A percentile compares a stretch with the other conserved stretches of the same genome.
phyloP scores from a whole-genome alignment of 1,139 yeast species.

The Casaregolazyma lundiana region DNA sequence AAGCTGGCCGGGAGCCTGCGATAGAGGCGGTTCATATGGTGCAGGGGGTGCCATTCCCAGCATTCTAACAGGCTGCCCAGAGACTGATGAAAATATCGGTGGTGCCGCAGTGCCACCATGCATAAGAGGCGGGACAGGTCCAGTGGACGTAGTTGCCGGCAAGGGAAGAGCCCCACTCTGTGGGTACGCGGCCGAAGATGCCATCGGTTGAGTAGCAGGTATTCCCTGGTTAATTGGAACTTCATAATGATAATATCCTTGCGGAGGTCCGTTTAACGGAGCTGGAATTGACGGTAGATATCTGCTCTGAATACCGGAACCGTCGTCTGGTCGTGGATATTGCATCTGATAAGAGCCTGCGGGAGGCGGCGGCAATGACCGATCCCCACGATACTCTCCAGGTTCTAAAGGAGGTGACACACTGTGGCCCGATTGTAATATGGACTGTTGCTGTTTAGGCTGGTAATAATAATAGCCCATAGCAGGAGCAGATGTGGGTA shows the following conservation, averaged over 20 bases:
- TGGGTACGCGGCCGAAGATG: slow-evolving; percentile 4
- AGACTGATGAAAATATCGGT: background rate
- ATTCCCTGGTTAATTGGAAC: background rate
- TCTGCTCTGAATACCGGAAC: background rate
- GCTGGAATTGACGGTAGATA: slow-evolving; percentile 1
- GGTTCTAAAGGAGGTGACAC: slow-evolving; percentile 10
- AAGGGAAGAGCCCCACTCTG: slow-evolving; percentile 12
- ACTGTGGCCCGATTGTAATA: background rate
- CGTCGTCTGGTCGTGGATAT: background rate
- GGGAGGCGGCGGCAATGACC: slow-evolving; percentile 4
- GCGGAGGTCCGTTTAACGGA: background rate
- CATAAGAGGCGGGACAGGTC: background rate
- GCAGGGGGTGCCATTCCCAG: slow-evolving; percentile 6
- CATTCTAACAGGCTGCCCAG: slow-evolving; percentile 1
- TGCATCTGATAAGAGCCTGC: background rate
- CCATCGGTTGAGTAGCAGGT: background rate
- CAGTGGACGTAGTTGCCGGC: slow-evolving; percentile 4
- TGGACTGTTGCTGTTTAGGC: slow-evolving; percentile 3
- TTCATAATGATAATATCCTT: slow-evolving; percentile 8
- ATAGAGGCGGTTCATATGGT: slow-evolving; percentile 1
- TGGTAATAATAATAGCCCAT: slow-evolving; percentile 6
- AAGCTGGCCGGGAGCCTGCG: slow-evolving; percentile 1
- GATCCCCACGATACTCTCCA: background rate
- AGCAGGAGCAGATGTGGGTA: slow-evolving; percentile 4
- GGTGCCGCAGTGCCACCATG: background rate